Evolutionary conservation across 2,329 filamentous ascomycete genomes (phyloP), one percentile per base, ranked within the genome.

Genomic region (Zasmidium angulare): DNA sequence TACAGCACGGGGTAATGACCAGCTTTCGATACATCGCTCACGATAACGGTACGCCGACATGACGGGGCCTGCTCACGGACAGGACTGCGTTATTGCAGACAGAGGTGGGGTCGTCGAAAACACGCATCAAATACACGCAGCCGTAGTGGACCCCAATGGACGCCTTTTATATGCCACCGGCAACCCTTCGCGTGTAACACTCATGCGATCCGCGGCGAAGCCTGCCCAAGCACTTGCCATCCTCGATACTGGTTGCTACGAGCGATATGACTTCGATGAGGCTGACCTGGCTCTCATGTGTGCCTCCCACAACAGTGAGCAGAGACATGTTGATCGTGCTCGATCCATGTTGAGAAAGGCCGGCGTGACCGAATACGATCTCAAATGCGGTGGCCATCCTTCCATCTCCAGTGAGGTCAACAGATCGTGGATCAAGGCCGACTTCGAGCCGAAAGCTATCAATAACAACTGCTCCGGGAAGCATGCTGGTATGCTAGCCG

Each of bases 231-330:
- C 78, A 0, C 70, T 81, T 3, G 77, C 78, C 3, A 71, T 81
- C 3, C 60, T 79, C 0, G 76, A 80, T 55, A 79, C 77, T 0
- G 77, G 76, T 0, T 74, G 66, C 1, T 66, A 76, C 21, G 73
- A 79, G 1, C 58, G 66, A 9, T 77, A 69, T 53, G 65, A 65
- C 1, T 75, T 81, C 22, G 69, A 77, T 19, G 72, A 76, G 1
- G 73, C 68, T 2, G 79, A 82, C 31, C 60, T 82, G 1, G 80
- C 78, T 0, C 66, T 82, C 1, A 77, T 79, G 71, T 81, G 79
- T 58, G 78, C 78, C 2, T 82, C 79, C 0, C 78, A 82, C 59
- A 81, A 64, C 61, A 76, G 75, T 54, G 78, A 82, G 62, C 71
- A 75, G 0, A 60, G 69, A 11, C 79, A 81, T 55, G 63, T 79